phyloP scores from a whole-genome alignment of 2,329 filamentous ascomycete species.

The Rhynchosporium agropyri region DNA sequence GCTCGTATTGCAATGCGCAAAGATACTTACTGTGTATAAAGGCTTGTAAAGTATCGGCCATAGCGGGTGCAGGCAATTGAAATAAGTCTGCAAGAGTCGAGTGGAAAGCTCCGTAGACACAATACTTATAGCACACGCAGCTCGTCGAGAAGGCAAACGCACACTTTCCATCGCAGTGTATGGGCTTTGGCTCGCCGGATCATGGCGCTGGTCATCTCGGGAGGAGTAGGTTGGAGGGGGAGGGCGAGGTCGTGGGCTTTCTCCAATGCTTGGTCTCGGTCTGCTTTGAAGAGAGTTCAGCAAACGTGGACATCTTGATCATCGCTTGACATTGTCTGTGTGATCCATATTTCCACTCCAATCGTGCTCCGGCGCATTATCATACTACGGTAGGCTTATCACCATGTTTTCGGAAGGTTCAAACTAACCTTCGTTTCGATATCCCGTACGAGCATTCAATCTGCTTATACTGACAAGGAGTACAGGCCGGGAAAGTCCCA shows the following conservation, averaged over 20 bases:
- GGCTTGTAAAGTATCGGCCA: slow-evolving; percentile 42
- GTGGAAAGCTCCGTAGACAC: slow-evolving; percentile 34
- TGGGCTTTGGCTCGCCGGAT: background rate
- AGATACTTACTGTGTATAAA: slow-evolving; percentile 29
- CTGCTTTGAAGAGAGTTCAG: slow-evolving; percentile 10
- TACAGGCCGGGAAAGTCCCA: slow-evolving; percentile 35
- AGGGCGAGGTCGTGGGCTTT: slow-evolving; percentile 18
- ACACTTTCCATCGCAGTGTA: background rate
- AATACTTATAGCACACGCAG: slow-evolving; percentile 12
- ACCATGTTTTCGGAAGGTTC: background rate
- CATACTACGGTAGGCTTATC: too few species aligned
- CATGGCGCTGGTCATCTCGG: slow-evolving; percentile 4
- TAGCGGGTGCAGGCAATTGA: slow-evolving; percentile 40
- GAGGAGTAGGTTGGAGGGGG: slow-evolving; percentile 11
- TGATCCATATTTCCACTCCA: background rate
- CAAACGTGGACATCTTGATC: background rate
- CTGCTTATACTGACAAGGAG: slow-evolving; percentile 33
- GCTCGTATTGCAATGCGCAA: background rate
- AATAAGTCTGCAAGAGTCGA: slow-evolving; percentile 39
- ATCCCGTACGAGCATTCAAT: slow-evolving; percentile 38
- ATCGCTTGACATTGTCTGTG: background rate
- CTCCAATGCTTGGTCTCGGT: slow-evolving; percentile 14
- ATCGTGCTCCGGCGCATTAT: background rate
- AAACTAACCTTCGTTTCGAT: slow-evolving; percentile 39
- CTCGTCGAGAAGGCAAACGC: slow-evolving; percentile 5